Evolutionary conservation across 23 red algal genomes (phyloP).

Genomic region (Gracilaria gracilis): DNA sequence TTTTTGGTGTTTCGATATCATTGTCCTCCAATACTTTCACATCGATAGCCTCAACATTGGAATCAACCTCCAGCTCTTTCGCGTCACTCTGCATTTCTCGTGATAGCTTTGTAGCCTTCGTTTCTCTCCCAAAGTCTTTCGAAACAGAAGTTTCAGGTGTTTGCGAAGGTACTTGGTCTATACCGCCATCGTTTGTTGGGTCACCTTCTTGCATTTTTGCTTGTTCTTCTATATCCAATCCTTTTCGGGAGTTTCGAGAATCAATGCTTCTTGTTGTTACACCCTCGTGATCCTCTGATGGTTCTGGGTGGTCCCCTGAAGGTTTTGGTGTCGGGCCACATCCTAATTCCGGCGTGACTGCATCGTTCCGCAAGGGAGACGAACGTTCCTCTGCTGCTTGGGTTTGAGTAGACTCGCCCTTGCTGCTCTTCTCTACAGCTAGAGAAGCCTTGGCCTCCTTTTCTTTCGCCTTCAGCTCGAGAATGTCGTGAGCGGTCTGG

Average conservation of each 20-base stretch:
- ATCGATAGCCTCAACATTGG: neutral
- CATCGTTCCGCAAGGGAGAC: neutral
- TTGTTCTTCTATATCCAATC: neutral
- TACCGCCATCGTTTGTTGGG: too few relatives aligned
- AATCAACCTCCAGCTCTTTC: neutral
- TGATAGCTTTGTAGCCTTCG: neutral
- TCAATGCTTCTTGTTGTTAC: neutral
- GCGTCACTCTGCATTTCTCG: neutral
- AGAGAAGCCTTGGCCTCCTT: neutral
- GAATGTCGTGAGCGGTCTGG: slow-evolving; percentile 30
- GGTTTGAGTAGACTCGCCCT: neutral
- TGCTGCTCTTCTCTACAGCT: neutral
- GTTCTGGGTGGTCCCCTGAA: neutral
- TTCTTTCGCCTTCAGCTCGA: slow-evolving; percentile 11
- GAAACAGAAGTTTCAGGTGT: neutral
- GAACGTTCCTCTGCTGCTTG: neutral
- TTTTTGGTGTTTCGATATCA: neutral
- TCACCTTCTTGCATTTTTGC: neutral
- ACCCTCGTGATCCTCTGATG: neutral
- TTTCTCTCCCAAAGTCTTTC: neutral
- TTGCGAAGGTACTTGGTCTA: neutral
- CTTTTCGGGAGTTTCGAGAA: neutral
- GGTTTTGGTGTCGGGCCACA: neutral
- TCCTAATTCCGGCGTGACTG: neutral
- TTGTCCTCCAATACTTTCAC: neutral